Evolutionary conservation across 495 filamentous ascomycete species (phyloP).

Genomic region (Cetradonia linearis): DNA sequence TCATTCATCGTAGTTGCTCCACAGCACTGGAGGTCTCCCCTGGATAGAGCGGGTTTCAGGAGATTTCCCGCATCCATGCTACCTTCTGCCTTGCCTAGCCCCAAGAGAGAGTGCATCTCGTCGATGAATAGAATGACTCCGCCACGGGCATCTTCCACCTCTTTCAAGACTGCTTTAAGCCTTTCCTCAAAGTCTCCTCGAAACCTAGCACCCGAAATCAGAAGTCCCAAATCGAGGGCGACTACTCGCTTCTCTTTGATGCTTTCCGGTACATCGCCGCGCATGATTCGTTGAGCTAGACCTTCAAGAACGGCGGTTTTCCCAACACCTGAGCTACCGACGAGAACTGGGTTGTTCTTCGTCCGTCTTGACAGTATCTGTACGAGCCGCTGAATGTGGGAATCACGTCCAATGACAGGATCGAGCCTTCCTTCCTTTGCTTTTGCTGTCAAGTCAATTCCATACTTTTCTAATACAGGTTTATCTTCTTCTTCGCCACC

Average conservation of each 20-base stretch:
- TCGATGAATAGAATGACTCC: conserved; percentile 91
- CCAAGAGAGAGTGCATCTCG: conserved; percentile 84
- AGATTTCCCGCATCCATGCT: conserved; percentile 95
- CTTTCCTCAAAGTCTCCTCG: conserved; percentile 94
- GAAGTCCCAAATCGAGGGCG: conserved; percentile 71
- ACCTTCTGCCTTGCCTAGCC: conserved; percentile 88
- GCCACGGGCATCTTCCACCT: conserved; percentile 81
- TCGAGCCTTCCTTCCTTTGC: conserved; percentile 87
- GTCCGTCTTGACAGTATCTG: conserved; percentile 86
- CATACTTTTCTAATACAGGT: conserved; percentile 78
- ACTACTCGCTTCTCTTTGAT: conserved; percentile 92
- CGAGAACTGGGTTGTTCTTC: conserved; percentile 95
- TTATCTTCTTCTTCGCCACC: conserved; percentile 64
- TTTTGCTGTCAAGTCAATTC: conserved; percentile 77
- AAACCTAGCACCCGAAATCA: conserved; percentile 94
- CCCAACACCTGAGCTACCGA: conserved; percentile 84
- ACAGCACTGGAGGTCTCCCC: conserved; percentile 58
- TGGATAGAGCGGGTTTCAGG: conserved; percentile 82
- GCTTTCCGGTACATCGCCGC: conserved; percentile 89
- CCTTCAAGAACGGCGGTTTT: conserved; percentile 95
- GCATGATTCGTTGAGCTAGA: conserved; percentile 79
- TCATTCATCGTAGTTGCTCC: conserved; percentile 85
- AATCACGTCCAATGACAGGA: conserved; percentile 86
- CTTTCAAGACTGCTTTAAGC: conserved; percentile 79
- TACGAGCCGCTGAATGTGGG: conserved; percentile 75